Percentiles rank a stretch among this genome's conserved stretches.
Evolutionary conservation across 768 basidiomycete genomes (phyloP).

Genomic region (Arthromyces matolae): DNA sequence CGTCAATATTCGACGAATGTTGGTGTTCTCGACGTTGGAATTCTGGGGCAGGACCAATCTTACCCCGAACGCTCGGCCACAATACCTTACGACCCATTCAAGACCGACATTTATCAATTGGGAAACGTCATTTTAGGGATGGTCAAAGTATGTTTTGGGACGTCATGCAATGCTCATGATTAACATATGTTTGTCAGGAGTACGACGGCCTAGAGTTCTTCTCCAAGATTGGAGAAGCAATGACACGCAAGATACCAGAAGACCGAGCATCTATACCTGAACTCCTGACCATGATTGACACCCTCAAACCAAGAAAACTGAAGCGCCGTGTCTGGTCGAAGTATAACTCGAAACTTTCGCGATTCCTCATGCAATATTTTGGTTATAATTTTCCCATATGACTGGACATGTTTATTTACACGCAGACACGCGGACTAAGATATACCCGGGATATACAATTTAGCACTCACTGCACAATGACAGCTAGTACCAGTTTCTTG

Average conservation of each 20-base stretch:
- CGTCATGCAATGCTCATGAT: no score
- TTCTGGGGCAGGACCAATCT: constrained; percentile 39
- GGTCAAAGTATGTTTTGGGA: not conserved
- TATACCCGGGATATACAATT: no score
- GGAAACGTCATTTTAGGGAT: constrained; percentile 25
- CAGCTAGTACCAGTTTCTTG: no score
- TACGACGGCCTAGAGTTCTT: not conserved
- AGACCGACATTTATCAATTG: constrained; percentile 40
- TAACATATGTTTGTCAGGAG: not conserved
- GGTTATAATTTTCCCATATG: no score
- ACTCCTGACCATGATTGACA: not conserved
- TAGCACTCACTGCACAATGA: no score
- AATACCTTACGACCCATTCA: constrained; percentile 33
- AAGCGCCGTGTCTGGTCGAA: no score
- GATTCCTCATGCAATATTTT: no score
- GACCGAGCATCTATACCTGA: not conserved
- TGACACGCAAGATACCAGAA: not conserved
- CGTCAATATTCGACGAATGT: constrained; percentile 19
- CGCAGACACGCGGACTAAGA: no score
- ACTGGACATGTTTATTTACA: no score
- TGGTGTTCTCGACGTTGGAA: constrained; percentile 19
- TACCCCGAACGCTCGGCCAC: constrained; percentile 29
- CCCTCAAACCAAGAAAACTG: not conserved
- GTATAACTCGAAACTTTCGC: no score
- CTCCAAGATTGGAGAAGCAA: not conserved